Evolutionary conservation across 2,329 filamentous ascomycete genomes (phyloP).

Genomic region (Fusarium scirpi): DNA sequence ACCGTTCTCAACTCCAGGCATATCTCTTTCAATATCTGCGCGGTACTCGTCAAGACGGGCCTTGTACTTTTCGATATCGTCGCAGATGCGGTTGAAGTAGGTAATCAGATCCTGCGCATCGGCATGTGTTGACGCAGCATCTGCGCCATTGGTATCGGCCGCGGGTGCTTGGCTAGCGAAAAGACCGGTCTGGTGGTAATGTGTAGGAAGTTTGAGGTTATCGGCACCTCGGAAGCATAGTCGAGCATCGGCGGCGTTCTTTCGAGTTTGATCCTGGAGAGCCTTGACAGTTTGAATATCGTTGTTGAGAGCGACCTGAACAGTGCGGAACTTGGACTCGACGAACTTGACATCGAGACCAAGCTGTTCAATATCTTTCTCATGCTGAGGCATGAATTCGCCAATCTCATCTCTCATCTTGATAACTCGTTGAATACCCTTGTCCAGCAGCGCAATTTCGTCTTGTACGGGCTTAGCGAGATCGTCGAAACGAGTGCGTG

Average conservation of each 20-base stretch:
- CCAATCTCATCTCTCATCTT: conserved; percentile 81
- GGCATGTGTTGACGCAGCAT: conserved; percentile 53
- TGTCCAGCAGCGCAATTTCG: conserved; percentile 82
- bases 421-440: conserved; percentile 83
- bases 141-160: conserved; percentile 46
- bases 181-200: conserved; percentile 63
- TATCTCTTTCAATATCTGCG: conserved; percentile 60
- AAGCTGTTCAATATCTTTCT: conserved; percentile 60
- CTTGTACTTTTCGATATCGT: conserved; percentile 59
- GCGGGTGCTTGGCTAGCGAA: conserved; percentile 53
- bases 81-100: conserved; percentile 59
- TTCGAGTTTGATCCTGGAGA: conserved; percentile 69
- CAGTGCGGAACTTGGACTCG: conserved; percentile 60
- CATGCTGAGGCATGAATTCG: conserved; percentile 71
- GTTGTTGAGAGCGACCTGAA: conserved; percentile 59
- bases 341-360: conserved; percentile 62
- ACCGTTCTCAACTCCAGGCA: conserved; percentile 61
- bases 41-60: conserved; percentile 59
- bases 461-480: conserved; percentile 84
- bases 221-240: conserved; percentile 80
- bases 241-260: conserved; percentile 76
- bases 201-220: conserved; percentile 76
- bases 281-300: conserved; percentile 74
- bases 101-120: conserved; percentile 59
- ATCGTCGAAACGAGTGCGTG: conserved; percentile 92